A percentile compares a stretch with the other conserved stretches of the same genome.
These are phyloP conservation scores for Suillus tomentosus DNA, from an alignment of 768 basidiomycete genomes.

Conservation along the genomic window DNA sequence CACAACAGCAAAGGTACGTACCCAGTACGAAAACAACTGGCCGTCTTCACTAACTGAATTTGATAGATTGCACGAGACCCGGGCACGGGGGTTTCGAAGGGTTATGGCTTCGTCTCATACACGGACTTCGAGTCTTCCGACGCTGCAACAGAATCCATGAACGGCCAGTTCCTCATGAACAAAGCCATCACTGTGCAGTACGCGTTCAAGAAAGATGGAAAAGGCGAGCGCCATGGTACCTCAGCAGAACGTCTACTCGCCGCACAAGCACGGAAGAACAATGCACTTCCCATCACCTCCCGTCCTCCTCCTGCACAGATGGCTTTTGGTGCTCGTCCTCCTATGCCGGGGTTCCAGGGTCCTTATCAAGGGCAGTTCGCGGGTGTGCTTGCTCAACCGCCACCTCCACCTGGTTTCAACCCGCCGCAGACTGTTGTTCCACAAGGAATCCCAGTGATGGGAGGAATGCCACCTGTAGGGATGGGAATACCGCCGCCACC, in stretches of 20 bases:
- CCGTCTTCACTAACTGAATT: slow-evolving; percentile 8
- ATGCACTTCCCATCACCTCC: slow-evolving; percentile 77
- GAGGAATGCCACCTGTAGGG: slow-evolving; percentile 31
- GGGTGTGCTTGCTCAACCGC: slow-evolving; percentile 79
- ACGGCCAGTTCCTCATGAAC: slow-evolving; percentile 97
- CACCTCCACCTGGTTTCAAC: slow-evolving; percentile 79
- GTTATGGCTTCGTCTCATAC: slow-evolving; percentile 96
- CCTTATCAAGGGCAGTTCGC: slow-evolving; percentile 94
- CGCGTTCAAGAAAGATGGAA: slow-evolving; percentile 99
- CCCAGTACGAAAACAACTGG: background rate
- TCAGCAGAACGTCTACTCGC: slow-evolving; percentile 95
- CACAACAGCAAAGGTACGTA: slow-evolving; percentile 76
- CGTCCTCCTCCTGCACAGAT: slow-evolving; percentile 71
- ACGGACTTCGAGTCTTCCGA: slow-evolving; percentile 98
- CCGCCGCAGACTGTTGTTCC: slow-evolving; percentile 70
- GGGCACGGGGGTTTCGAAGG: slow-evolving; percentile 82
- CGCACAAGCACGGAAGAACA: slow-evolving; percentile 94
- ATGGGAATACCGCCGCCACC: slow-evolving; percentile 40
- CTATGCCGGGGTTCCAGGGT: slow-evolving; percentile 71
- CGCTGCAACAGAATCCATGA: slow-evolving; percentile 95
- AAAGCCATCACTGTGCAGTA: slow-evolving; percentile 97
- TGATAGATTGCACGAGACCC: slow-evolving; percentile 89
- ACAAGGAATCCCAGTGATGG: slow-evolving; percentile 39
- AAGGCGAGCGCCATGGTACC: slow-evolving; percentile 97
- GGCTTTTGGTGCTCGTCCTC: slow-evolving; percentile 65